Base-by-base conservation (phyloP, 306 rosid species). In the Casuarina cunninghamiana region DNA sequence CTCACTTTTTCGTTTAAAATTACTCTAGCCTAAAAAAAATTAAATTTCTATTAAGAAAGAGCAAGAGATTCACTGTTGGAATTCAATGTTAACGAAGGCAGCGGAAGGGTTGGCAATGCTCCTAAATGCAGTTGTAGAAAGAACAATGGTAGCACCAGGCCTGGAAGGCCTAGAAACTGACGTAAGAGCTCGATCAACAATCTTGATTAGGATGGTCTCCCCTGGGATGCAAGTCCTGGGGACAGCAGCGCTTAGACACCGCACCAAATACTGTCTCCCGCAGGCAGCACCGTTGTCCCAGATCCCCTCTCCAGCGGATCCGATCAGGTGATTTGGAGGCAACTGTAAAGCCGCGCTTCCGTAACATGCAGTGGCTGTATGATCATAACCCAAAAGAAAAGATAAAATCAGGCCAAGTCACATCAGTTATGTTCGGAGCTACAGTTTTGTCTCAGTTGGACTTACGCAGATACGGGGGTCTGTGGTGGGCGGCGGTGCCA, bases 231-330 rank as follows among this genome's bases (percentile, higher is more conserved):
- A 91, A 1, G 91, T 73, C 46, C 73, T 62, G 0, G 87, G 90
- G 4, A 65, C 80, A 1, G 80, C 79, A 0, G 92, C 92, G 38
- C 98, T 90, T 13, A 90, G 77, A 79, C 98, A 94, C 44, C 94
- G 79, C 78, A 91, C 97, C 78, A 72, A 46, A 70, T 91, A 94
- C 42, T 75, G 75, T 71, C 96, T 87, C 46, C 96, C 98, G 35
- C 98, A 91, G 0, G 98, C 91, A 0, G 98, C 97, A 0, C 98
- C 98, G 43, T 91, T 94, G 81, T 94, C 94, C 98, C 97, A 94
- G 69, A 90, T 84, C 5, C 93, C 97, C 19, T 90, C 98, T 1
- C 98, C 96, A 0, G 93, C 98, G 0, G 97, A 61, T 11, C 79
- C 98, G 5, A 93, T 90, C 84, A 92, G 35, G 82, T 85, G 87